These are phyloP conservation scores for Camellia lanceoleosa DNA, from an alignment of 148 eudicot species.

Conservation along the genomic window DNA sequence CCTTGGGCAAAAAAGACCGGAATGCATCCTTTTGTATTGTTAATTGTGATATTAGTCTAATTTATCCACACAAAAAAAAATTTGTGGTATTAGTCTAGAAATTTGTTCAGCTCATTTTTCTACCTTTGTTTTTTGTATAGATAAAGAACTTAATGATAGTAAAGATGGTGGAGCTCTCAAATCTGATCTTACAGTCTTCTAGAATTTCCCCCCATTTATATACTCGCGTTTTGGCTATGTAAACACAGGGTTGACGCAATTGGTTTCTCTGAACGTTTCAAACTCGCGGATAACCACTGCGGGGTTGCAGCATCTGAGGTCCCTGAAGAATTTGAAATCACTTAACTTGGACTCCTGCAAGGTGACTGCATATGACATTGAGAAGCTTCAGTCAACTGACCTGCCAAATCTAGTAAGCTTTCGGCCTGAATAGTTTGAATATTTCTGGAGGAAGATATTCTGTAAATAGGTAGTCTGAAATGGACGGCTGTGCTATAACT, in stretches of 20 bases:
- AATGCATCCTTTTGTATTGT: not conserved
- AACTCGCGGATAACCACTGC: constrained; percentile 68
- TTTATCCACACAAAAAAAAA: not conserved
- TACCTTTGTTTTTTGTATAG: too few relatives aligned
- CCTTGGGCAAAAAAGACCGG: not conserved
- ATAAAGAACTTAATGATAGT: not conserved
- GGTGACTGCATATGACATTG: constrained; percentile 76
- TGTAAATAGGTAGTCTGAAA: constrained; percentile 27
- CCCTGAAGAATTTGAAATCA: constrained; percentile 67
- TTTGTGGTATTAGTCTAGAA: not conserved
- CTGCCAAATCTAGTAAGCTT: constrained; percentile 69
- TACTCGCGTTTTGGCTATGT: not conserved
- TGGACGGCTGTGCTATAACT: not conserved
- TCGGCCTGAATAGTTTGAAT: constrained; percentile 59
- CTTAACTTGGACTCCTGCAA: constrained; percentile 82
- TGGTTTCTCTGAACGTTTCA: constrained; percentile 77
- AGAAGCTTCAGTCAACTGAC: constrained; percentile 58
- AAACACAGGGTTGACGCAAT: constrained; percentile 57
- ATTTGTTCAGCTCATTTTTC: too few relatives aligned
- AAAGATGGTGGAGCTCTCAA: not conserved
- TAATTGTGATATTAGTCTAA: not conserved
- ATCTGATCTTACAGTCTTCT: not conserved
- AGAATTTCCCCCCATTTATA: not conserved
- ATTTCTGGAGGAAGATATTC: not conserved
- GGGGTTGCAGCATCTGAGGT: constrained; percentile 55